phyloP scores from a whole-genome alignment of 257 asterid species.

The Mitragyna speciosa region DNA sequence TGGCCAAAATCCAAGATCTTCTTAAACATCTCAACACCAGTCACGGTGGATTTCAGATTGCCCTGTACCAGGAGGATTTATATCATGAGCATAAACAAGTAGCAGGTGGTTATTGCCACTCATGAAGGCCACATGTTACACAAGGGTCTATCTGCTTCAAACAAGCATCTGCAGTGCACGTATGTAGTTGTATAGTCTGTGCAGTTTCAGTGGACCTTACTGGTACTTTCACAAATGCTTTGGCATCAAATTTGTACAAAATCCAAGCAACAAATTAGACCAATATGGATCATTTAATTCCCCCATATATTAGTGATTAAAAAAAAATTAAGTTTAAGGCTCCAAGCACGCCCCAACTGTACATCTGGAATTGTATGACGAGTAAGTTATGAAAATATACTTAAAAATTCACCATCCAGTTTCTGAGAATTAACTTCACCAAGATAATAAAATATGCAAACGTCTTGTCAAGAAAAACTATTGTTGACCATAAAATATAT shows the following conservation, averaged over 20 bases:
- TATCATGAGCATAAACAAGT: slow-evolving; percentile 10
- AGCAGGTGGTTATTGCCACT: neutral
- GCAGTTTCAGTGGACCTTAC: neutral
- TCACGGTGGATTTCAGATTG: slow-evolving; percentile 74
- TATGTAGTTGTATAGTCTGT: neutral
- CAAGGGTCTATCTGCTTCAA: neutral
- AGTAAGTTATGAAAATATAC: neutral
- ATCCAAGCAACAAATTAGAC: neutral
- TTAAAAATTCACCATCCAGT: neutral
- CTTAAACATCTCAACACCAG: slow-evolving; percentile 99
- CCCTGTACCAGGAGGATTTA: slow-evolving; percentile 46
- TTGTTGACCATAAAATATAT: neutral
- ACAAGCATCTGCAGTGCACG: too few species aligned
- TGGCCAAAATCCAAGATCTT: slow-evolving; percentile 90
- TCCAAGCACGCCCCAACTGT: neutral
- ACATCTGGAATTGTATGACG: neutral
- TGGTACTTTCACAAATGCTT: neutral
- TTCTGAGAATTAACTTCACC: too few species aligned
- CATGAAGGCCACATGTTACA: neutral
- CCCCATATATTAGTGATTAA: neutral
- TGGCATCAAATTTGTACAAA: neutral
- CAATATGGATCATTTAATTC: neutral
- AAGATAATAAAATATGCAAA: neutral
- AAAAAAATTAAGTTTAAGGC: neutral
- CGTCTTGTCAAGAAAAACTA: neutral